Base-by-base conservation (phyloP, 169 alveolate genomes). In the Plasmodium chabaudi region DNA sequence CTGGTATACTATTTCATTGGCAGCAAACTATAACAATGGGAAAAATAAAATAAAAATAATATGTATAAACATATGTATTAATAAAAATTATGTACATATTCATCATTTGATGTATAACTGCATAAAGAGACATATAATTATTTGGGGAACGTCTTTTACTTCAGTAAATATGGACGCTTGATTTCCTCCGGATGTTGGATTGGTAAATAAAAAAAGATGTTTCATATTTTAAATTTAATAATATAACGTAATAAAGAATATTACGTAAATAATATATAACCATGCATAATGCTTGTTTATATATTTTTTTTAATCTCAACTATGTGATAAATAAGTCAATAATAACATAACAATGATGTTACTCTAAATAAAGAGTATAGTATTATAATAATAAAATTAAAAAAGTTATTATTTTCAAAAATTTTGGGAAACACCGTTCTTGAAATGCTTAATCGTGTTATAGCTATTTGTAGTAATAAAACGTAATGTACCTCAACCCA, bases 101-200 rank as follows among this genome's bases (percentile, higher is more conserved):
- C 34, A 39, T 34, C 5, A 12, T 1, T 57, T 19, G 19, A 70
- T 21, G 34, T 42, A 70, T 51, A 70, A 27, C 42, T 55, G 39
- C 10, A 57, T 17, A 49, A 19, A 34, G 21, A 46, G 42, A 7
- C 15, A 68, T 47, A 19, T 56, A 51, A 44, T 17, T 63, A 39
- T 34, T 27, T 42, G 65, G n/a, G 27, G 82, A 70, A 70, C 74
- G 7, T 34, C 42, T 55, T 87, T 92, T 42, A 92, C 95, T 92
- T 93, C 95, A 63, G 94, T 88, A 60, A 95, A 95, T 42, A 88
- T 89, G 25, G 93, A 73, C 12, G 97, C 97, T 88, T 87, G 90
- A 71, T 93, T 94, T 39, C 97, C 97, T 9, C 97, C 97, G 60
- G 96, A 89, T n/a, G 90, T 91, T 72, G 97, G 97, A 79, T 95